Evolutionary conservation across 169 alveolate species (phyloP).

Genomic region (Eimeria praecox): DNA sequence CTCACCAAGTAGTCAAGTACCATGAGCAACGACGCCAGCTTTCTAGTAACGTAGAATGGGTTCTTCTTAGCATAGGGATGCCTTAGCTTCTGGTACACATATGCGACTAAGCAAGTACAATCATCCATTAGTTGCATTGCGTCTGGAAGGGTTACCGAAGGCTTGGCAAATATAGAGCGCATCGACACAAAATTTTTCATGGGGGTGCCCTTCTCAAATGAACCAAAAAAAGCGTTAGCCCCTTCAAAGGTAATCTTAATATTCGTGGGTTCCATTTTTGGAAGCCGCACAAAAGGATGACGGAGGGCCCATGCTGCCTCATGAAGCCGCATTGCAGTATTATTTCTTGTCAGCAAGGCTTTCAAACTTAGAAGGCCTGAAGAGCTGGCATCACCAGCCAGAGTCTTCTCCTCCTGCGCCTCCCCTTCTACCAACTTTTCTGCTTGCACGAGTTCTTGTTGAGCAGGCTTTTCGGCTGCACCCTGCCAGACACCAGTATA

Average conservation of each 20-base stretch:
- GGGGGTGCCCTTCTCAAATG: background rate
- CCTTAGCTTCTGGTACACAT: background rate
- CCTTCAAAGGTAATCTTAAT: background rate
- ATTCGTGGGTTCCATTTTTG: background rate
- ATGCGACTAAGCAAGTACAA: background rate
- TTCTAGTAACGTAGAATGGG: background rate
- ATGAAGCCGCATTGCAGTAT: background rate
- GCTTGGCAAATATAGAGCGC: background rate
- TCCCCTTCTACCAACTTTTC: background rate
- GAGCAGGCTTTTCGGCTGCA: background rate
- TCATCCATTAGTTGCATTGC: background rate
- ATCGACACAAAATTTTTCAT: background rate
- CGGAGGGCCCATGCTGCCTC: background rate
- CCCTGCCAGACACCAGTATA: background rate
- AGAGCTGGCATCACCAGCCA: no score
- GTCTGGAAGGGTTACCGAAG: background rate
- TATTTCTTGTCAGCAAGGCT: background rate
- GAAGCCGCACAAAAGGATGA: slow-evolving; percentile 48
- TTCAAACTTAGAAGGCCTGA: no score
- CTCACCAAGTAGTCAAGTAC: background rate
- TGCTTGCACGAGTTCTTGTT: background rate
- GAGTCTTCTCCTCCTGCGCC: no score
- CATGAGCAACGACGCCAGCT: background rate
- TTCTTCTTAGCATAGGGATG: background rate
- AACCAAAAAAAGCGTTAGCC: background rate